phyloP scores from a whole-genome alignment of 768 basidiomycete genomes.

The Gymnopilus junonius region DNA sequence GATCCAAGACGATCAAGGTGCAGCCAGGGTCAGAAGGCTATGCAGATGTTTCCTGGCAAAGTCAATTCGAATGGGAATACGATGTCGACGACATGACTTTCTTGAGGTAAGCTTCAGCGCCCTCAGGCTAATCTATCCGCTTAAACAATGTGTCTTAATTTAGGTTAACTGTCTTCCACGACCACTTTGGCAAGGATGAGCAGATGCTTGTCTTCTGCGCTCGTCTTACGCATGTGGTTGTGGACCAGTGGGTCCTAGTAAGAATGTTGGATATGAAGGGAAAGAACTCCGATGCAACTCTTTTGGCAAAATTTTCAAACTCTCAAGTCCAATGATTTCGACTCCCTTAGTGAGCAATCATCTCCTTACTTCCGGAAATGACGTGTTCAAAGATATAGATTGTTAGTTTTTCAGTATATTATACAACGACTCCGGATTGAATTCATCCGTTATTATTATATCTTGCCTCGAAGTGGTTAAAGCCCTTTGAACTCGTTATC shows the following conservation, averaged over 20 bases:
- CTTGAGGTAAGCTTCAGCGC: conserved; percentile 43
- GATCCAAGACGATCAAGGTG: conserved; percentile 43
- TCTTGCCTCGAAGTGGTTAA: neutral
- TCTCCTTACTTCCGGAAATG: neutral
- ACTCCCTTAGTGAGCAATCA: neutral
- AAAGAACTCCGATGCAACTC: conserved; percentile 47
- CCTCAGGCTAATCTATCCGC: neutral
- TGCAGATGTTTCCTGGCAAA: conserved; percentile 47
- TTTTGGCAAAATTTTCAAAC: conserved; percentile 22
- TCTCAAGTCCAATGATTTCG: conserved; percentile 8
- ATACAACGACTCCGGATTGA: neutral
- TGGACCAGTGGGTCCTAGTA: conserved; percentile 50
- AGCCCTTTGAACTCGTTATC: neutral
- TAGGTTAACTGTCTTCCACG: conserved; percentile 42
- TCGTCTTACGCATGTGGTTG: conserved; percentile 47
- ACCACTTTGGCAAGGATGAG: conserved; percentile 49
- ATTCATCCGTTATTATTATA: neutral
- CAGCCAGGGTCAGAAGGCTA: conserved; percentile 32
- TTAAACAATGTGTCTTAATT: neutral
- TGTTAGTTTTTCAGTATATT: neutral
- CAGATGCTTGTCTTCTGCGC: conserved; percentile 58
- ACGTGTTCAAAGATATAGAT: neutral
- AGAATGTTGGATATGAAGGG: conserved; percentile 56
- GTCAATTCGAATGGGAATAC: conserved; percentile 53
- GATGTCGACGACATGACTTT: conserved; percentile 56